Conservation (phyloP, 2,329 filamentous ascomycete species). For the Trichoderma gracile region DNA sequence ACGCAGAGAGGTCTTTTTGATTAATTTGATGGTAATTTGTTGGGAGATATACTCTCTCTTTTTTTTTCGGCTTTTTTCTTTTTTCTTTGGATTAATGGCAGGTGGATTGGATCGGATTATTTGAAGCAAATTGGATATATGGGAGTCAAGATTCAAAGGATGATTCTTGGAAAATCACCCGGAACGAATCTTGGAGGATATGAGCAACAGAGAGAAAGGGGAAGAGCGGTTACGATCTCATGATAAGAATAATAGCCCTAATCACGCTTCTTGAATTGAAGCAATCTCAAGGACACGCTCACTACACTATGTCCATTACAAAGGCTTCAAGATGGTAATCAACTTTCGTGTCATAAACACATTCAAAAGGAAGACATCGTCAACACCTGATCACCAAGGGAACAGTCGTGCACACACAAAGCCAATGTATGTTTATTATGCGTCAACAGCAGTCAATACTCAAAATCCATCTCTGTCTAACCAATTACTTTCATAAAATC, state of each 20-base stretch:
- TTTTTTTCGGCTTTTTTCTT: neutral
- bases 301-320: neutral
- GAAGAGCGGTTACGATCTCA: conserved; percentile 5
- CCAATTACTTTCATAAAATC: conserved; percentile 5
- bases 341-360: too few species aligned
- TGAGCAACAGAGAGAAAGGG: neutral
- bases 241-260: neutral
- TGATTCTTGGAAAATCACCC: neutral
- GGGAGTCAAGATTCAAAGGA: neutral
- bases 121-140: neutral
- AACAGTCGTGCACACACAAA: neutral
- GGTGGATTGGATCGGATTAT: neutral
- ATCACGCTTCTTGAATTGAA: conserved; percentile 10
- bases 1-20: too few species aligned
- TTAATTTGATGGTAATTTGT: too few species aligned
- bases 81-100: conserved; percentile 6
- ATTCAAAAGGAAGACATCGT: too few species aligned
- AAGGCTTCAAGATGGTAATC: too few species aligned
- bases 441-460: neutral
- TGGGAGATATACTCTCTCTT: conserved; percentile 7
- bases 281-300: neutral
- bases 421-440: neutral
- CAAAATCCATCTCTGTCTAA: conserved; percentile 8
- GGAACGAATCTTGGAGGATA: neutral
- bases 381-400: neutral